Percentiles rank a stretch among this genome's conserved stretches.
Conservation (phyloP, 805 yeast genomes). For the Metschnikowia sp. region DNA sequence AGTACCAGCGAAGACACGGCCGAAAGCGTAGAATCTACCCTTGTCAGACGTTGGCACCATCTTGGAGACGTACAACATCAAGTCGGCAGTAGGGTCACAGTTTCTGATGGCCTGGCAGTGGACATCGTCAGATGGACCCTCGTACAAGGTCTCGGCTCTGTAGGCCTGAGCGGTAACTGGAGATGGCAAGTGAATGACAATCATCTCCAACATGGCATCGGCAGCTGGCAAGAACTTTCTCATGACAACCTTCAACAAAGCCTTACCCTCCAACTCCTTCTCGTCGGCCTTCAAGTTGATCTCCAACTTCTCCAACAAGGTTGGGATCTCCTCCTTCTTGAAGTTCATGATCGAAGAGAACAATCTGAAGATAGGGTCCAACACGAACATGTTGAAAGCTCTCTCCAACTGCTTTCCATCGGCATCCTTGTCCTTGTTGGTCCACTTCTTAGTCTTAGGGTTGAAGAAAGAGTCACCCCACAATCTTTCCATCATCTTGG, state of each 20-base stretch:
- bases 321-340: conserved; percentile 96
- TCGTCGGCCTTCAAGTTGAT: conserved; percentile 92
- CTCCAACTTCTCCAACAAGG: conserved; percentile 89
- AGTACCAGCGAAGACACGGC: conserved; percentile 99
- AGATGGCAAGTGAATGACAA: conserved; percentile 96
- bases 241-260: conserved; percentile 96
- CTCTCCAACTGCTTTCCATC: conserved; percentile 94
- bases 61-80: conserved; percentile 99
- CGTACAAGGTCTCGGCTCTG: conserved; percentile 99
- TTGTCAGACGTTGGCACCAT: conserved; percentile 99
- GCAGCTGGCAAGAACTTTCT: conserved; percentile 99
- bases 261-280: conserved; percentile 98
- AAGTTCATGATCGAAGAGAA: conserved; percentile 97
- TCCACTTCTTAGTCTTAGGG: conserved; percentile 99
- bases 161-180: conserved; percentile 98
- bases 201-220: conserved; percentile 98
- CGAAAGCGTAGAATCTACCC: conserved; percentile 99
- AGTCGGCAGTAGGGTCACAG: conserved; percentile 98
- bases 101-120: conserved; percentile 88
- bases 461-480: conserved; percentile 99
- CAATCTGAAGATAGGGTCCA: conserved; percentile 98
- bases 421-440: conserved; percentile 93
- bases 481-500: conserved; percentile 97
- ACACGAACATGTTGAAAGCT: conserved; percentile 98
- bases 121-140: conserved; percentile 96